Percentiles rank a stretch among this genome's conserved stretches.
These are phyloP conservation scores for Elaeis oleifera DNA, from an alignment of 202 grass and related monocot genomes.

Conservation along the genomic window DNA sequence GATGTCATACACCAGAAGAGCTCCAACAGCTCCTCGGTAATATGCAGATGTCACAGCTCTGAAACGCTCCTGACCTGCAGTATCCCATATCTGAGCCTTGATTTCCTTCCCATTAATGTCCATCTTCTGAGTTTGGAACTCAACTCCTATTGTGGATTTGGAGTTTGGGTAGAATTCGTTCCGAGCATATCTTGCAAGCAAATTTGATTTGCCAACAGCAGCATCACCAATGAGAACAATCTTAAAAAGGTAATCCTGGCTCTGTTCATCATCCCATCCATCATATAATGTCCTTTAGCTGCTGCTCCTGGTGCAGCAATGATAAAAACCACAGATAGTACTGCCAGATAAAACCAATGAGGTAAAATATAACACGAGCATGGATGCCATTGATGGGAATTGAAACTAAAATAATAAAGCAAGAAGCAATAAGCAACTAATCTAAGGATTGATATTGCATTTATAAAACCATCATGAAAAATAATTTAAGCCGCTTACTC, in stretches of 20 bases:
- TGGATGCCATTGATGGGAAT: too few species aligned
- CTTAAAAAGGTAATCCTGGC: conserved; percentile 1
- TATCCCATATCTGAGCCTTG: conserved; percentile 5
- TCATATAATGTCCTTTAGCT: not conserved
- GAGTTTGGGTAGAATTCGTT: conserved; percentile 1
- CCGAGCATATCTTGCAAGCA: not conserved
- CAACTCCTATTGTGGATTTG: conserved; percentile 1
- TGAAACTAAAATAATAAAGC: too few species aligned
- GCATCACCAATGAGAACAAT: conserved; percentile 9
- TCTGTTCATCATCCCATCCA: not conserved
- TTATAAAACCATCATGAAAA: too few species aligned
- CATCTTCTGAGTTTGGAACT: conserved; percentile 2
- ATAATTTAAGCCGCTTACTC: too few species aligned
- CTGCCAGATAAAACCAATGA: too few species aligned
- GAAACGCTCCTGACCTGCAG: conserved; percentile 2
- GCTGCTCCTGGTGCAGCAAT: too few species aligned
- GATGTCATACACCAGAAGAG: conserved; percentile 1
- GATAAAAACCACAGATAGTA: too few species aligned
- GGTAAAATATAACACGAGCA: too few species aligned
- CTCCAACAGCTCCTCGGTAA: conserved; percentile 1
- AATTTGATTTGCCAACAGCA: conserved; percentile 10
- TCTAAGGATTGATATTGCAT: too few species aligned
- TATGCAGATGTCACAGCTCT: conserved; percentile 1
- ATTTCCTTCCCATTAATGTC: conserved; percentile 6
- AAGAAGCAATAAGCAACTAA: too few species aligned